Evolutionary conservation across 176 grass and related monocot genomes (phyloP), one percentile per base, ranked within the genome.

Genomic region (Oryza brachyantha): DNA sequence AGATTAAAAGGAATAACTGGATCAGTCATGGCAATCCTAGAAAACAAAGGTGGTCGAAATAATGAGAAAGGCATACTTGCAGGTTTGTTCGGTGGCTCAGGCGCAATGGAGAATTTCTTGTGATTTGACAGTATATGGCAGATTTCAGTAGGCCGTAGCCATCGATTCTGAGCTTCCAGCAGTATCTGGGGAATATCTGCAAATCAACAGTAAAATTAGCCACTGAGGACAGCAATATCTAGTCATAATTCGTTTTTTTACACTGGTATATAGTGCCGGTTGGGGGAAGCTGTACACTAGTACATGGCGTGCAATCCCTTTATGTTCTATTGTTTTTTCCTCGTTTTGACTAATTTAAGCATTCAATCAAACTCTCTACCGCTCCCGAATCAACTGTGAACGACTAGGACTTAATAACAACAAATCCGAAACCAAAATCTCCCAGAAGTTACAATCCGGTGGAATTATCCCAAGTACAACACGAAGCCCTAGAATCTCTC

Each of bases 161-260:
- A 99, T 36, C 96, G 76, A 76, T 55, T 85, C 70, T 99, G 92
- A 82, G 96, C 96, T 72, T 99, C 96, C 68, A 89, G 68, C 32
- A 99, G 75, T 89, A 99, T 93, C 66, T 99, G 92, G 54, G 89
- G 37, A 78, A 99, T 93, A 96, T 99, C 96, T 99, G 90, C 68
- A 76, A 57, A 88, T 73, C 37, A 68, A 80, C n/a, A 65, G 37
- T 3, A 10, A 32, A 35, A 83, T 35, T 48, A 81, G 36, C 68
- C 75, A 76, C 14, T 36, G 10, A 59, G 14, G 7, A 36, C 13
- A 72, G 0, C n/a, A 76, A 16, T 35, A 81, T 76, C 61, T 22
- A 45, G 35, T 68, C 32, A 6, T 17, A 17, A 7, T 32, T 54
- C 1, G 5, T 32, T 3, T 43, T 43, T 29, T 19, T 29, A 75